Conservation (phyloP, 2,329 filamentous ascomycete species). For the Xylariaceae sp. region DNA sequence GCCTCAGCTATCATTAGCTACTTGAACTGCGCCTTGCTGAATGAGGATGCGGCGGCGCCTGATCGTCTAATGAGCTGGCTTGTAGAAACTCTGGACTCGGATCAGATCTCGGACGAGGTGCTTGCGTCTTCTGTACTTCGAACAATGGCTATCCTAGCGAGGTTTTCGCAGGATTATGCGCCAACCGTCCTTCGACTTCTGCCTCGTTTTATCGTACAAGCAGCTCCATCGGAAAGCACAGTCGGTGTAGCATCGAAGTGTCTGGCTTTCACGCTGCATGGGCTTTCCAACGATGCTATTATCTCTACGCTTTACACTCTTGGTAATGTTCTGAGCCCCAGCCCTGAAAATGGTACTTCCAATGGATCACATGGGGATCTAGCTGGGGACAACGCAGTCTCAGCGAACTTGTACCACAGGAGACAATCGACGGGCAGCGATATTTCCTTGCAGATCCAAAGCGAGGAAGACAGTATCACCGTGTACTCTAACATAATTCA, state of each 20-base stretch:
- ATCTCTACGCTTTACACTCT: constrained; percentile 94
- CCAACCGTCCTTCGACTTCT: constrained; percentile 72
- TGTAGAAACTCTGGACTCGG: constrained; percentile 71
- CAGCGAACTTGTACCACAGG: constrained; percentile 45
- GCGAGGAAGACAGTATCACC: constrained; percentile 71
- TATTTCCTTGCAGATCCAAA: constrained; percentile 69
- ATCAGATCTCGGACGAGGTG: constrained; percentile 74
- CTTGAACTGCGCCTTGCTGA: constrained; percentile 76
- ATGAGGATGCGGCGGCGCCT: constrained; percentile 73
- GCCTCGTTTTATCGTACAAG: constrained; percentile 83
- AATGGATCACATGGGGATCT: constrained; percentile 47
- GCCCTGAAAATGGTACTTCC: constrained; percentile 48
- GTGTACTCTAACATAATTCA: constrained; percentile 89
- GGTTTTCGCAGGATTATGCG: constrained; percentile 66
- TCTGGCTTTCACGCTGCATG: constrained; percentile 72
- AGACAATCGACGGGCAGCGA: constrained; percentile 65
- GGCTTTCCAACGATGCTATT: constrained; percentile 83
- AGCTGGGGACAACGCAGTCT: constrained; percentile 35
- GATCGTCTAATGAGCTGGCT: constrained; percentile 81
- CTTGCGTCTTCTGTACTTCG: constrained; percentile 75
- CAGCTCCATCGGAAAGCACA: constrained; percentile 62
- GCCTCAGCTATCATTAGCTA: constrained; percentile 75
- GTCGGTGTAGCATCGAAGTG: constrained; percentile 77
- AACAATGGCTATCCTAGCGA: constrained; percentile 75
- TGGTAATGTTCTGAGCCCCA: constrained; percentile 87